Conservation (phyloP, 805 yeast species). For the Saccharomycopsis microspora region DNA sequence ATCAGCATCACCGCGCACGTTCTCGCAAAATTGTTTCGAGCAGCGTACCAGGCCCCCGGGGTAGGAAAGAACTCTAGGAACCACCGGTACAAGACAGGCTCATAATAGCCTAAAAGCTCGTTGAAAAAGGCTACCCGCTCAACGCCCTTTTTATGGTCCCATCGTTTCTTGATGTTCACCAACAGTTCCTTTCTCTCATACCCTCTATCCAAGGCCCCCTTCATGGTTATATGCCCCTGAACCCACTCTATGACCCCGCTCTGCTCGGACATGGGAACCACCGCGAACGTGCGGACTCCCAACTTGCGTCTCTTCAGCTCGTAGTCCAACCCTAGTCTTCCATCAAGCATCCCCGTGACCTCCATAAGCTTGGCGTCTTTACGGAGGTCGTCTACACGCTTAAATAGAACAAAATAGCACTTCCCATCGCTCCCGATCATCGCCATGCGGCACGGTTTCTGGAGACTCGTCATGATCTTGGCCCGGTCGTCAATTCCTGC, state of each 20-base stretch:
- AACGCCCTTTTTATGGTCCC: constrained; percentile 20
- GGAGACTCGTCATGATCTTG: constrained; percentile 67
- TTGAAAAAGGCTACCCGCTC: constrained; percentile 28
- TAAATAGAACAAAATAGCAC: constrained; percentile 68
- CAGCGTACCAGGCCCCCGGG: constrained; percentile 77
- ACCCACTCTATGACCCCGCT: constrained; percentile 92
- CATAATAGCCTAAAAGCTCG: constrained; percentile 25
- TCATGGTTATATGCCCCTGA: constrained; percentile 58
- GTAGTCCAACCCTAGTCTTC: constrained; percentile 49
- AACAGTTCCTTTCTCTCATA: constrained; percentile 31
- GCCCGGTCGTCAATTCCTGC: constrained; percentile 57
- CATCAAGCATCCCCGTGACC: constrained; percentile 77
- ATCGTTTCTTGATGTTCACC: constrained; percentile 19
- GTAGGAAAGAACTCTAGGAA: constrained; percentile 82
- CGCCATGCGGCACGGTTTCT: constrained; percentile 71
- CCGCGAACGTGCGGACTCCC: constrained; percentile 72
- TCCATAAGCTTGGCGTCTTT: constrained; percentile 94
- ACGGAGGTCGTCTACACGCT: constrained; percentile 81
- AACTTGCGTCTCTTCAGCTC: constrained; percentile 68
- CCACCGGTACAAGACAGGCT: constrained; percentile 80
- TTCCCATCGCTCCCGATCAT: constrained; percentile 70
- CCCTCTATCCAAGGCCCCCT: constrained; percentile 41
- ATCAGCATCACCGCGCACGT: constrained; percentile 94
- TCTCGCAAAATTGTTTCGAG: constrained; percentile 62
- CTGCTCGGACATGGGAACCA: constrained; percentile 74